These are phyloP conservation scores for Arabis alpina DNA, from an alignment of 345 rosid genomes.

Conservation along the genomic window DNA sequence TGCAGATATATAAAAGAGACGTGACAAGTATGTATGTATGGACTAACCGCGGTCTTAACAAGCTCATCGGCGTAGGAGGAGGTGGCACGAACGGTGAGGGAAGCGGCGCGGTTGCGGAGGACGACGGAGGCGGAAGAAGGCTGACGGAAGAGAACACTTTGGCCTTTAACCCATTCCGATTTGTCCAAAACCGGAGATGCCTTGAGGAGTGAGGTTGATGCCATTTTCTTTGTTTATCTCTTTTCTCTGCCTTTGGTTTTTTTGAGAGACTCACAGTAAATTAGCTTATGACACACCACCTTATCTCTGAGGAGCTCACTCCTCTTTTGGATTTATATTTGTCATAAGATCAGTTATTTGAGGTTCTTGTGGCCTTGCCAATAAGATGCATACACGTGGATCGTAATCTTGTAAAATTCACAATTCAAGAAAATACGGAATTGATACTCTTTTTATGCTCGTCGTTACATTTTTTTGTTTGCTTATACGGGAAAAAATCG, in stretches of 20 bases:
- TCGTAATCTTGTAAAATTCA: constrained; percentile 49
- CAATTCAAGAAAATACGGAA: constrained; percentile 11
- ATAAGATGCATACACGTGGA: constrained; percentile 60
- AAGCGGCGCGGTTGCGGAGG: constrained; percentile 51
- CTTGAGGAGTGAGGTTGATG: constrained; percentile 84
- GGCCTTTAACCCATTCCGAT: constrained; percentile 84
- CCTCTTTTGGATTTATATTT: constrained; percentile 53
- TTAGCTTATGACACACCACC: constrained; percentile 38
- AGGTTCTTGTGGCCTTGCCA: constrained; percentile 65
- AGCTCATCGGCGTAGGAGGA: constrained; percentile 96
- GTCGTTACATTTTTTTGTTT: constrained; percentile 32
- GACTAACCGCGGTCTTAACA: constrained; percentile 87
- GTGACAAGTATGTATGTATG: constrained; percentile 8
- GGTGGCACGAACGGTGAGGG: constrained; percentile 70
- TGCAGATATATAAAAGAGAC: constrained; percentile 20
- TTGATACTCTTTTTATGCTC: constrained; percentile 23
- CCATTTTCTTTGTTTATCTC: constrained; percentile 53
- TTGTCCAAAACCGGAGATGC: constrained; percentile 82
- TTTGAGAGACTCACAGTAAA: constrained; percentile 39
- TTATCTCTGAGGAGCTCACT: constrained; percentile 39
- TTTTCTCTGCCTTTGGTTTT: constrained; percentile 31
- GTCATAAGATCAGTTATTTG: constrained; percentile 68
- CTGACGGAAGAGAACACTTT: constrained; percentile 60
- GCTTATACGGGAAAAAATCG: constrained; percentile 18
- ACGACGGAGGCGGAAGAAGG: constrained; percentile 60